phyloP scores from a whole-genome alignment of 1,284 basidiomycete genomes.

The Trichosporon coremiiforme region DNA sequence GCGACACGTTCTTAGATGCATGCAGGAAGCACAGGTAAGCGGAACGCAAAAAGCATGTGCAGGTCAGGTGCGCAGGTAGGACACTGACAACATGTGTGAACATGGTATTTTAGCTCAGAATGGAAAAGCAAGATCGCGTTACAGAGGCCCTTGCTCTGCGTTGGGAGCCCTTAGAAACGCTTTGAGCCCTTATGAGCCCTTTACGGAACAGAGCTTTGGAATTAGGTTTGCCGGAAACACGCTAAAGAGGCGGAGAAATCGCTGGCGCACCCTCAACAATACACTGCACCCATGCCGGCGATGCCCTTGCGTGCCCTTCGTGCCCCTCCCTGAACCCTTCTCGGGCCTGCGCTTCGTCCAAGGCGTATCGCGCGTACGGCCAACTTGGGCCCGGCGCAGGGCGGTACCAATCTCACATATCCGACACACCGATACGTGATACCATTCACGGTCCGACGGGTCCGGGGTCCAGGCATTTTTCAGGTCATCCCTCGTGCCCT shows the following conservation, averaged over 20 bases:
- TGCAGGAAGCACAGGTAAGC: not conserved
- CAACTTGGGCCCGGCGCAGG: not conserved
- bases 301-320: not conserved
- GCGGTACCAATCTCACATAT: not conserved
- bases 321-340: not conserved
- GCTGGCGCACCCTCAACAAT: not conserved
- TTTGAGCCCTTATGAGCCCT: not conserved
- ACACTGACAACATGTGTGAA: not conserved
- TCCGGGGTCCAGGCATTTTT: not conserved
- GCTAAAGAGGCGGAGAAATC: not conserved
- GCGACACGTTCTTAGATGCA: not conserved
- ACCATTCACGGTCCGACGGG: not conserved
- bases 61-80: not conserved
- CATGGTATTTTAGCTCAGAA: conserved; percentile 8
- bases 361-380: not conserved
- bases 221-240: conserved; percentile 18
- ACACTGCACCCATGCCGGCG: not conserved
- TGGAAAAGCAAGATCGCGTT: not conserved
- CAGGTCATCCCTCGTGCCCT: not conserved
- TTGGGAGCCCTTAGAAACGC: not conserved
- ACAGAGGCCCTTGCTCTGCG: not conserved
- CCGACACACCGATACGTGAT: not conserved
- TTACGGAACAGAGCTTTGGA: not conserved
- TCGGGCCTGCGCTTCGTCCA: too few relatives aligned
- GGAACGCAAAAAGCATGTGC: conserved; percentile 3